Base-by-base conservation (phyloP, 192 early-diverging fungal species). In the Coemansia sp. region DNA sequence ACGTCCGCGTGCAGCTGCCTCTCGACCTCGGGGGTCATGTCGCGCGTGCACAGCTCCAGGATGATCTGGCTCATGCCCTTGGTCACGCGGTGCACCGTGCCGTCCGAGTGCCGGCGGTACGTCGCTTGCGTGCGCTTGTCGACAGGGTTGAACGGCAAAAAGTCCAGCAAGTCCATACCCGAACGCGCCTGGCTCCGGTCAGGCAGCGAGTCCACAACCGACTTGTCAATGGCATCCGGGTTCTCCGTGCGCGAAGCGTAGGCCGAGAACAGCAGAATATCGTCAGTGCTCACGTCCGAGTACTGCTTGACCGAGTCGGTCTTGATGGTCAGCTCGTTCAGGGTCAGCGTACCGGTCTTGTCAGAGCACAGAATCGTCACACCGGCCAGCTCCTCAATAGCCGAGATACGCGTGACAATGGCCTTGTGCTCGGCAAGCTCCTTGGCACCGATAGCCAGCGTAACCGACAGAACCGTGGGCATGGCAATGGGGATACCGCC, bases 321-420 rank as follows among this genome's bases (percentile, higher is more conserved):
- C 61, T 82, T 82, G 53, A 87, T 82, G 59, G 79, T 83, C 21
- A 85, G 75, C 65, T 87, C 82, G 78, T 92, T 94, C 17, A 90
- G 60, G 19, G 92, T 95, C 22, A 94, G 78, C n/a, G 91, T 94
- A 56, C 91, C 91, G 38, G 92, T 95, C 80, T 95, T 95, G 78
- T 94, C 91, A 19, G 89, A 89, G 78, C 88, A 91, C 57, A 94
- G 85, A 50, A 85, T 84, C 47, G 82, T 84, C 22, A 87, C 84
- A 51, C 80, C 84, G n/a, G 84, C 82, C 62, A 86, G 80, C 54
- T 85, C 83, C 64, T 88, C 85, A 46, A 90, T 86, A 13, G 86
- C 86, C 45, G 84, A 80, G 63, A 90, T 85, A 29, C 85, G 82
- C 43, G 82, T 85, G 30, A 86, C 85, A 50, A 90, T 84, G 30